These are phyloP conservation scores for Margaritispora aquatica DNA, from an alignment of 495 filamentous ascomycete genomes.

Conservation along the genomic window DNA sequence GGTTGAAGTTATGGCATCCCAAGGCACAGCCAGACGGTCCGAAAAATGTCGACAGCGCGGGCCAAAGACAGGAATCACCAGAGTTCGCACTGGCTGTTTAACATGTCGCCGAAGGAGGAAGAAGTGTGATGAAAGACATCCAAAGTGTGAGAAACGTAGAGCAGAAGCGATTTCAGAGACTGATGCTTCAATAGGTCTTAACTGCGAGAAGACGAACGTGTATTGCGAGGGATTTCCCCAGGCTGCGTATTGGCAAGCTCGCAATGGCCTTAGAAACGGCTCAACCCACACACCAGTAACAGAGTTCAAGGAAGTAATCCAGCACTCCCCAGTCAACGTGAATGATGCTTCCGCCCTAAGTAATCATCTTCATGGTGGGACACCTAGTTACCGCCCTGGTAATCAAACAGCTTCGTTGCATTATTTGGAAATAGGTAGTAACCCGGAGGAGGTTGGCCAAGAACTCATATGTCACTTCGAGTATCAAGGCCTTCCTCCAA, in stretches of 20 bases:
- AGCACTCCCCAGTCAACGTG: too few species aligned
- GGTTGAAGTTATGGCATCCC: neutral
- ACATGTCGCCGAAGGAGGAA: conserved; percentile 94
- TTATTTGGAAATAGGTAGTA: too few species aligned
- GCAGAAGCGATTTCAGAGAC: neutral
- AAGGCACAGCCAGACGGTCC: neutral
- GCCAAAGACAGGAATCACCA: conserved; percentile 14
- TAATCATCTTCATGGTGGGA: too few species aligned
- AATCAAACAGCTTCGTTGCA: neutral
- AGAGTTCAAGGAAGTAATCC: neutral
- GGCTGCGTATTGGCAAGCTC: neutral
- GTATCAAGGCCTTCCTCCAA: neutral
- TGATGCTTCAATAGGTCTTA: neutral
- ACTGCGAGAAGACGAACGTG: conserved; percentile 7
- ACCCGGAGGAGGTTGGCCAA: neutral
- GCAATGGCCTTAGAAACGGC: neutral
- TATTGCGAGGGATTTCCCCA: conserved; percentile 3
- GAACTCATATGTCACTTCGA: neutral
- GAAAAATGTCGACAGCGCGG: neutral
- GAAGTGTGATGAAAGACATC: conserved; percentile 95
- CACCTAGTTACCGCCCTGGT: neutral
- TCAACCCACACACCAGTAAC: neutral
- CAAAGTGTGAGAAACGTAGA: conserved; percentile 56
- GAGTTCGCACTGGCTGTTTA: conserved; percentile 95
- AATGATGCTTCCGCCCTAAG: too few species aligned